Base-by-base conservation (phyloP, 306 rosid species). In the Inga laurina region DNA sequence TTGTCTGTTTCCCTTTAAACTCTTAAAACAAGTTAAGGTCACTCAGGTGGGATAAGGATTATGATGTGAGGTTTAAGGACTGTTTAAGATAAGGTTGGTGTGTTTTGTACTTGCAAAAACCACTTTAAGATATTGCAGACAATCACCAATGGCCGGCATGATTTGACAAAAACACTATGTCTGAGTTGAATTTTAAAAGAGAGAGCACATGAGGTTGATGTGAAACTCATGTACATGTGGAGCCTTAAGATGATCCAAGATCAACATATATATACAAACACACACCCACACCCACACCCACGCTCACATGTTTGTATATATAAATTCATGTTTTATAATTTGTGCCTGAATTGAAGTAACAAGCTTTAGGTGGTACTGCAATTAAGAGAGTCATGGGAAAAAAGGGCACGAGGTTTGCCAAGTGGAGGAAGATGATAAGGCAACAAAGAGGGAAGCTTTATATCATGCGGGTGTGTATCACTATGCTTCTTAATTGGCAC, bases 401-500 rank as follows among this genome's bases (percentile, higher is more conserved):
- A 64, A 88, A 83, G 86, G 85, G 88, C 21, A 74, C 66, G 84
- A 92, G 94, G 82, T 80, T 90, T 83, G 80, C 84, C 70, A 92
- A 89, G 89, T 92, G 93, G 86, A 92, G 88, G 86, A 86, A 93
- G 90, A 83, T 87, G 88, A 90, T 88, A 65, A 91, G 89, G 88
- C 94, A 92, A 41, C 97, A 91, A 67, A 92, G 84, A 74, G 96
- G 96, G 73, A 93, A 93, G 85, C 84, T 93, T 74, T 91, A 91
- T 71, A 93, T 94, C 43, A 90, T 91, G 89, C 89, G 97, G 88
- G 82, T 91, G 19, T 94, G 98, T 82, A 82, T 93, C 79, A 86
- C 97, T 72, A 89, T 94, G 97, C 97, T 94, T 88, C 93, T 94
- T 76, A 88, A 93, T 81, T 88, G 91, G 84, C 91, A 87, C 82